These are phyloP conservation scores for Hanseniaspora pseudoguilliermondii DNA, from an alignment of 805 yeast species.

Conservation along the genomic window DNA sequence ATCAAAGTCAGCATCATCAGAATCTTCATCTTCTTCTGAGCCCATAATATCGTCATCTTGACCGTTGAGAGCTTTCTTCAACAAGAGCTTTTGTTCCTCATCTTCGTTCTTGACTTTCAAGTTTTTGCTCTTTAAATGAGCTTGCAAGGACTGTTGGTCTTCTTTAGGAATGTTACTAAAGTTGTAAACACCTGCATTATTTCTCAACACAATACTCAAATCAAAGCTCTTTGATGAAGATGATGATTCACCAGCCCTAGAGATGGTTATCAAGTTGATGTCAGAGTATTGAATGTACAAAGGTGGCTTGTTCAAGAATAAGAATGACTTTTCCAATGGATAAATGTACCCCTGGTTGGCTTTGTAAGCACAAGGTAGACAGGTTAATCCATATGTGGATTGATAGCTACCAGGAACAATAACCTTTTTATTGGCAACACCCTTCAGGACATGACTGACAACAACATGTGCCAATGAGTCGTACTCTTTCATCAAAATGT, in stretches of 20 bases:
- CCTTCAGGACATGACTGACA: conserved; percentile 75
- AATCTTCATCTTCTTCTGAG: conserved; percentile 50
- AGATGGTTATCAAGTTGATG: conserved; percentile 60
- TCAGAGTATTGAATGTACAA: conserved; percentile 81
- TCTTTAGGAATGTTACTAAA: conserved; percentile 84
- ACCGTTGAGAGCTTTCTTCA: conserved; percentile 23
- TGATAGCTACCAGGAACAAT: conserved; percentile 73
- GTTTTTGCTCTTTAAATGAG: conserved; percentile 63
- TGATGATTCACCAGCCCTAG: conserved; percentile 74
- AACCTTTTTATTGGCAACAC: conserved; percentile 75
- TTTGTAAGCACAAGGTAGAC: conserved; percentile 81
- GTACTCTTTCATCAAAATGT: conserved; percentile 56
- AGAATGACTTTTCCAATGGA: conserved; percentile 80
- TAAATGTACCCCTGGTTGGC: conserved; percentile 91
- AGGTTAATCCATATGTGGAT: conserved; percentile 68
- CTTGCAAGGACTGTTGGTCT: conserved; percentile 71
- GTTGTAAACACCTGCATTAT: conserved; percentile 55
- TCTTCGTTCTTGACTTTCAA: conserved; percentile 78
- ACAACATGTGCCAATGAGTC: conserved; percentile 81
- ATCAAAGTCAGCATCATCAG: conserved; percentile 76
- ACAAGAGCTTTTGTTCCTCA: conserved; percentile 68
- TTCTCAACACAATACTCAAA: conserved; percentile 60
- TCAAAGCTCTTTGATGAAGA: conserved; percentile 83
- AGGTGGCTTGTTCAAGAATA: conserved; percentile 89
- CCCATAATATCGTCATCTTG: conserved; percentile 52